Conservation (phyloP, 1,284 basidiomycete species). For the Trichosporon sp. region DNA sequence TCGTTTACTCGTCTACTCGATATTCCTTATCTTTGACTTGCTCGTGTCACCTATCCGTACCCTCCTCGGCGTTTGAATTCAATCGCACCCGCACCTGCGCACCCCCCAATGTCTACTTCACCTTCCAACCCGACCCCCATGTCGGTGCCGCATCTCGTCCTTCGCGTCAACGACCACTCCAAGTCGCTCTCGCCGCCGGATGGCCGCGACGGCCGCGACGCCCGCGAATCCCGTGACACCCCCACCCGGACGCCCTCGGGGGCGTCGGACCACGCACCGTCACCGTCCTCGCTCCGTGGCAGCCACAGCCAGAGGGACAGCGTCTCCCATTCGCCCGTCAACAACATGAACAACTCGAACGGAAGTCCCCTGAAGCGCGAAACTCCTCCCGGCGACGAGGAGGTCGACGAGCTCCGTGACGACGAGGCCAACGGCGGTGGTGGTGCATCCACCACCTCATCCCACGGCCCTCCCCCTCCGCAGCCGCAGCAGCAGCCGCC, state of each 20-base stretch:
- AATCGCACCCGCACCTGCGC: no score
- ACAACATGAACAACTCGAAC: neutral
- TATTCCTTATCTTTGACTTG: neutral
- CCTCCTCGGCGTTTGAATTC: neutral
- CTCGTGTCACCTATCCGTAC: neutral
- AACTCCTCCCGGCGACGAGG: constrained; percentile 15
- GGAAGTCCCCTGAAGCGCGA: constrained; percentile 7
- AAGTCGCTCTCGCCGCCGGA: neutral
- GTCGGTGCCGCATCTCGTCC: constrained; percentile 17
- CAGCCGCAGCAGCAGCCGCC: constrained; percentile 1
- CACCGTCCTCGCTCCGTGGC: neutral
- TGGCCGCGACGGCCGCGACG: neutral
- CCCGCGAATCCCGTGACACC: constrained; percentile 1
- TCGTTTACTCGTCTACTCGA: neutral
- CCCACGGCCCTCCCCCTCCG: neutral
- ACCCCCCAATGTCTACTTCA: constrained; percentile 11
- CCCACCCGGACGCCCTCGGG: neutral
- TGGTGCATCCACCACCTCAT: neutral
- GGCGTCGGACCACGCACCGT: neutral
- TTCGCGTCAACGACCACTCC: constrained; percentile 12
- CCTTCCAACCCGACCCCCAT: constrained; percentile 8
- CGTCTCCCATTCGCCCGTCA: neutral
- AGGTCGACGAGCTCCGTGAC: constrained; percentile 24
- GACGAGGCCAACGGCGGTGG: constrained; percentile 17
- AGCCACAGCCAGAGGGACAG: constrained; percentile 1